Conservation (phyloP, 2,329 filamentous ascomycete species). For the Aspergillus sp. region DNA sequence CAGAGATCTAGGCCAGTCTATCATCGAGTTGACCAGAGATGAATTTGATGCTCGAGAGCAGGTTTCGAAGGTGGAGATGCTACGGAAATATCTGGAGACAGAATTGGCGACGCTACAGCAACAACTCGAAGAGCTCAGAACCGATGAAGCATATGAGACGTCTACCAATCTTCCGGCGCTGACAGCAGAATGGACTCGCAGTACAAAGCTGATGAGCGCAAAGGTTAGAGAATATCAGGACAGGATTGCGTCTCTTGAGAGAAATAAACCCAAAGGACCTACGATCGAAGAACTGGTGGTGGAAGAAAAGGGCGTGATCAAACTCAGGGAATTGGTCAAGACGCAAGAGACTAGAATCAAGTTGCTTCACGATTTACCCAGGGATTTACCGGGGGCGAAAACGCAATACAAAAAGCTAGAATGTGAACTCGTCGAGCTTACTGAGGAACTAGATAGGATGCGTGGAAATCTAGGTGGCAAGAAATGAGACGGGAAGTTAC, state of each 20-base stretch:
- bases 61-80: slow-evolving; percentile 49
- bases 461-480: slow-evolving; percentile 67
- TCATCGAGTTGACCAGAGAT: slow-evolving; percentile 54
- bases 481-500: background rate
- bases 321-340: slow-evolving; percentile 57
- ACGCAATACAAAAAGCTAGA: slow-evolving; percentile 65
- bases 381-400: slow-evolving; percentile 64
- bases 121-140: slow-evolving; percentile 27
- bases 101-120: slow-evolving; percentile 40
- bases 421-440: slow-evolving; percentile 58
- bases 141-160: slow-evolving; percentile 46
- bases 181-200: slow-evolving; percentile 70
- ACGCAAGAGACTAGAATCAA: slow-evolving; percentile 63
- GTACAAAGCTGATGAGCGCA: slow-evolving; percentile 60
- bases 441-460: slow-evolving; percentile 61
- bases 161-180: slow-evolving; percentile 58
- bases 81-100: slow-evolving; percentile 53
- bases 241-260: slow-evolving; percentile 42
- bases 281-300: slow-evolving; percentile 49
- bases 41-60: slow-evolving; percentile 52
- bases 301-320: slow-evolving; percentile 56
- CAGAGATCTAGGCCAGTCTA: slow-evolving; percentile 46
- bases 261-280: slow-evolving; percentile 22
- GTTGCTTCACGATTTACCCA: slow-evolving; percentile 67
- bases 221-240: slow-evolving; percentile 65